Conservation (phyloP, 1,139 yeast genomes). For the Magnusiomyces paraingens region DNA sequence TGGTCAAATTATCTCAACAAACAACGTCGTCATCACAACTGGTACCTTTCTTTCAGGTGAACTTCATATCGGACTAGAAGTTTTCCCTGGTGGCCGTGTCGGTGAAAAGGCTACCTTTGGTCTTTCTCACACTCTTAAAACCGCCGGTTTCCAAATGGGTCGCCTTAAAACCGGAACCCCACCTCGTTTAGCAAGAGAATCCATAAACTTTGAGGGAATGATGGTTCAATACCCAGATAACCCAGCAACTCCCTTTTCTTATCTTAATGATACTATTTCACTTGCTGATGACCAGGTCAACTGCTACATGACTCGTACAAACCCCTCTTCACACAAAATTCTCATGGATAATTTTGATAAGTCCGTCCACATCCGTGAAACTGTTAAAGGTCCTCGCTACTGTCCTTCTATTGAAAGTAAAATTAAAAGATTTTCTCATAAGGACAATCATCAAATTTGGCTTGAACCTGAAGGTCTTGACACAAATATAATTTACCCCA, state of each 20-base stretch:
- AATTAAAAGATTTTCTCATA: constrained; percentile 71
- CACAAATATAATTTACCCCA: constrained; percentile 82
- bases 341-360: constrained; percentile 65
- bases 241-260: constrained; percentile 88
- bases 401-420: constrained; percentile 97
- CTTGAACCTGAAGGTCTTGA: constrained; percentile 93
- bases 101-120: constrained; percentile 94
- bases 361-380: constrained; percentile 85
- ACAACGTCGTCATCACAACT: constrained; percentile 79
- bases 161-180: constrained; percentile 97
- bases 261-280: constrained; percentile 59
- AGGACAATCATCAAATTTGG: constrained; percentile 78
- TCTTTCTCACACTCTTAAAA: constrained; percentile 64
- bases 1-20: constrained; percentile 55
- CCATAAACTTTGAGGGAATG: constrained; percentile 60
- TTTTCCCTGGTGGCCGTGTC: constrained; percentile 84
- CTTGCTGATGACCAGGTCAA: constrained; percentile 46
- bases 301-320: constrained; percentile 78
- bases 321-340: constrained; percentile 63
- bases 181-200: constrained; percentile 66
- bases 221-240: constrained; percentile 69
- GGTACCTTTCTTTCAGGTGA: constrained; percentile 96
- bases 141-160: constrained; percentile 79
- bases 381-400: constrained; percentile 94
- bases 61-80: constrained; percentile 78